A percentile compares a stretch with the other conserved stretches of the same genome.
Conservation (phyloP, 129 eudicot species). For the Logfia minima region DNA sequence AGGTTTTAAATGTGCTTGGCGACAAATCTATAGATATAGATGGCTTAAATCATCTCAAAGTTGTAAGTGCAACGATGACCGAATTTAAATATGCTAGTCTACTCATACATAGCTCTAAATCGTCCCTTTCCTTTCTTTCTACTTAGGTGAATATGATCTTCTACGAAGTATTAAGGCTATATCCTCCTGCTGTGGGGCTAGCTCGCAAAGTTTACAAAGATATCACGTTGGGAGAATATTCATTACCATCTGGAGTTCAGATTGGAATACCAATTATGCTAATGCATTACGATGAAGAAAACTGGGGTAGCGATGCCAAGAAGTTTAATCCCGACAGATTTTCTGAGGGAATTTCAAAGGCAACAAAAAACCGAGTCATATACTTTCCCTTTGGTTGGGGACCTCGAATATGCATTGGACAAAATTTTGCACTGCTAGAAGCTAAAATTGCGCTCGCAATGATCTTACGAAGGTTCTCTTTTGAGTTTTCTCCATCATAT, state of each 20-base stretch:
- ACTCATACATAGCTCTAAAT: neutral
- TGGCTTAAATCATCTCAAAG: slow-evolving; percentile 28
- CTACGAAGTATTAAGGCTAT: slow-evolving; percentile 42
- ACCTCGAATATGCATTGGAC: slow-evolving; percentile 41
- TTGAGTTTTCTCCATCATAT: slow-evolving; percentile 38
- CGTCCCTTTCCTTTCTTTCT: neutral
- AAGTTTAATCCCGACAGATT: slow-evolving; percentile 34
- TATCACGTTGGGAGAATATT: slow-evolving; percentile 29
- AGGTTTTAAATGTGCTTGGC: slow-evolving; percentile 33
- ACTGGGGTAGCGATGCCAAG: slow-evolving; percentile 39
- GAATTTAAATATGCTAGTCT: neutral
- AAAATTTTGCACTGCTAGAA: slow-evolving; percentile 39
- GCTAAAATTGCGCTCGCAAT: slow-evolving; percentile 40
- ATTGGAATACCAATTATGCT: slow-evolving; percentile 29
- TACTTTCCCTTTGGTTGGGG: slow-evolving; percentile 42
- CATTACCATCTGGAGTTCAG: slow-evolving; percentile 20
- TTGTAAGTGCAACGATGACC: slow-evolving; percentile 25
- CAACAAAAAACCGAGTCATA: slow-evolving; percentile 28
- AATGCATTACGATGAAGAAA: slow-evolving; percentile 34
- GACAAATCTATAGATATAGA: slow-evolving; percentile 20
- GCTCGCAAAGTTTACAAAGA: slow-evolving; percentile 25
- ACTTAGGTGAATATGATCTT: slow-evolving; percentile 43
- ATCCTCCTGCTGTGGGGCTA: slow-evolving; percentile 31
- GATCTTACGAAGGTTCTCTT: slow-evolving; percentile 40
- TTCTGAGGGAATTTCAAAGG: slow-evolving; percentile 39